These are phyloP conservation scores for Ustilago nuda DNA, from an alignment of 1,284 basidiomycete genomes.

Conservation along the genomic window DNA sequence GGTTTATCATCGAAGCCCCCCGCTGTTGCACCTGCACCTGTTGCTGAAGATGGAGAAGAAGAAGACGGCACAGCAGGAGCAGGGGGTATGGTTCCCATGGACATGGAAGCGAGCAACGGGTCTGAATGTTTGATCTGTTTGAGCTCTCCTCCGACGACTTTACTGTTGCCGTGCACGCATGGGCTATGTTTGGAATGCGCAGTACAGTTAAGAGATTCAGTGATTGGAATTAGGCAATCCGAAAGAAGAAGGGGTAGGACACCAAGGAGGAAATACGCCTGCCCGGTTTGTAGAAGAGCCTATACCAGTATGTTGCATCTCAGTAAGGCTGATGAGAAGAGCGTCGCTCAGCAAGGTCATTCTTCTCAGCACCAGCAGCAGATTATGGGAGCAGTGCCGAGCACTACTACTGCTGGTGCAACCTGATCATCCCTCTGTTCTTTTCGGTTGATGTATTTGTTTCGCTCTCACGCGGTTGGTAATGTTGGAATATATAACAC, in stretches of 20 bases:
- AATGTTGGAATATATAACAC: too few species aligned
- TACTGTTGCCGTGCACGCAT: conserved; percentile 68
- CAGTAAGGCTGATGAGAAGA: conserved; percentile 58
- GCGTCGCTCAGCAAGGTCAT: conserved; percentile 38
- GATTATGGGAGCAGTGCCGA: neutral
- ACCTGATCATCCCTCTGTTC: too few species aligned
- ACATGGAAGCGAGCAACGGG: conserved; percentile 47
- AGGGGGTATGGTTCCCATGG: conserved; percentile 18
- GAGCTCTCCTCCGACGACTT: conserved; percentile 58
- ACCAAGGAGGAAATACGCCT: conserved; percentile 62
- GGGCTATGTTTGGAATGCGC: conserved; percentile 67
- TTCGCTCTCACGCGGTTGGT: too few species aligned
- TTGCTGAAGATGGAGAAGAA: conserved; percentile 19
- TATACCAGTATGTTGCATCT: conserved; percentile 61
- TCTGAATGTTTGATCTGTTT: conserved; percentile 67
- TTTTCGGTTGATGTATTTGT: too few species aligned
- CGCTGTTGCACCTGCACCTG: conserved; percentile 30
- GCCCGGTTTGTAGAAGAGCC: conserved; percentile 65
- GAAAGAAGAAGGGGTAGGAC: conserved; percentile 62
- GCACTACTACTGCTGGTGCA: neutral
- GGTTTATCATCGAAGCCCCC: conserved; percentile 59
- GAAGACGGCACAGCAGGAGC: conserved; percentile 15
- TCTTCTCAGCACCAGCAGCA: neutral
- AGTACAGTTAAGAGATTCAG: conserved; percentile 63
- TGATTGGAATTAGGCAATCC: conserved; percentile 53